Percentiles rank a stretch among this genome's conserved stretches.
Evolutionary conservation across 139 green algal species (phyloP).

Genomic region (Tetraselmis chui): DNA sequence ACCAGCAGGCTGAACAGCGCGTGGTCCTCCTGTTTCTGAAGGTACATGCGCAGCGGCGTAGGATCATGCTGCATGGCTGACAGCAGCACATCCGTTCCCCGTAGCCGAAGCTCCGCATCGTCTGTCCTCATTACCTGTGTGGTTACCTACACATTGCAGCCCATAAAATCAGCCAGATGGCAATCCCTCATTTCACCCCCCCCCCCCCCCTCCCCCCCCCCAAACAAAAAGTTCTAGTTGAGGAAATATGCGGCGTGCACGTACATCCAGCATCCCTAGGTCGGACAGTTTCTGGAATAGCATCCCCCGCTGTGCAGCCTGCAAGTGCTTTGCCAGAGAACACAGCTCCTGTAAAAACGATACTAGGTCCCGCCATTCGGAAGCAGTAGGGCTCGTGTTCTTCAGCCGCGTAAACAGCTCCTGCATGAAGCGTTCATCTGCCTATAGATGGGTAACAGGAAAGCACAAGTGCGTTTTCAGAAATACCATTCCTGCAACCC

Average conservation of each 20-base stretch:
- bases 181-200: not conserved
- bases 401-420: conserved; percentile 76
- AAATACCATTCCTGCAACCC: too few relatives aligned
- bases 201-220: not conserved
- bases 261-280: conserved; percentile 84
- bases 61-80: conserved; percentile 75
- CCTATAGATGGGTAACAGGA: too few relatives aligned
- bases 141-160: conserved; percentile 52
- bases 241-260: too few relatives aligned
- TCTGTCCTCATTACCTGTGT: conserved; percentile 35
- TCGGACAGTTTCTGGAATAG: conserved; percentile 68
- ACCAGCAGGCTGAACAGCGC: conserved; percentile 69
- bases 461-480: too few relatives aligned
- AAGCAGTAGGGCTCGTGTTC: conserved; percentile 1
- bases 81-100: conserved; percentile 81
- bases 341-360: conserved; percentile 86
- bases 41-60: conserved; percentile 59
- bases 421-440: conserved; percentile 72
- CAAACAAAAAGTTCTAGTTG: too few relatives aligned
- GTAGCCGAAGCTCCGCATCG: conserved; percentile 46
- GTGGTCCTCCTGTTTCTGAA: conserved; percentile 54
- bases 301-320: conserved; percentile 42
- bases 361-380: conserved; percentile 76
- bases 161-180: too few relatives aligned
- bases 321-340: conserved; percentile 76